Percentiles rank a stretch among this genome's conserved stretches.
These are phyloP conservation scores for Lentinula guzmanii DNA, from an alignment of 768 basidiomycete species.

Conservation along the genomic window DNA sequence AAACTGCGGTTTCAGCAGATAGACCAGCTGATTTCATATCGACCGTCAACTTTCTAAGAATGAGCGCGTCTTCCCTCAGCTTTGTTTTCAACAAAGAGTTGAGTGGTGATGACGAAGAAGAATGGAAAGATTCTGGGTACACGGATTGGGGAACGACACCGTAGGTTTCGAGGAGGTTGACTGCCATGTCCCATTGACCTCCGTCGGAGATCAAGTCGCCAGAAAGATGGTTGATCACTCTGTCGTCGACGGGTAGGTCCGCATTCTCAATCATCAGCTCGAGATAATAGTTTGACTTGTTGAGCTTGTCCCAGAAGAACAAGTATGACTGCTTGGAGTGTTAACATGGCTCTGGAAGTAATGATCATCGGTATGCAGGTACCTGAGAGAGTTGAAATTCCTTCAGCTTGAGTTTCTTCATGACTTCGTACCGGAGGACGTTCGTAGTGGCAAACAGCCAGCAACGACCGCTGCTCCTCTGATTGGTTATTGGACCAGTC, in stretches of 20 bases:
- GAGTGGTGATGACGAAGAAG: conserved; percentile 64
- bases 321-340: conserved; percentile 60
- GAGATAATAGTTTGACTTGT: conserved; percentile 90
- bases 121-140: conserved; percentile 83
- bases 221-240: conserved; percentile 74
- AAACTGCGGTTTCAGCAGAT: conserved; percentile 39
- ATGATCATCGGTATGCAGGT: conserved; percentile 10
- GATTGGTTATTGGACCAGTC: conserved; percentile 79
- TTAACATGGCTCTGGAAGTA: conserved; percentile 6
- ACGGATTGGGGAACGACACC: conserved; percentile 81
- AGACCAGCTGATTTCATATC: conserved; percentile 45
- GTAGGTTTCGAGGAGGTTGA: conserved; percentile 60
- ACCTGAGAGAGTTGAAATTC: conserved; percentile 93
- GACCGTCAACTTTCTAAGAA: conserved; percentile 59
- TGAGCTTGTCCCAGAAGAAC: conserved; percentile 96
- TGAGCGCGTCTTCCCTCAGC: conserved; percentile 85
- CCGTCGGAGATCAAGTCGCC: conserved; percentile 81
- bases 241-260: conserved; percentile 74
- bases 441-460: conserved; percentile 96
- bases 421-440: conserved; percentile 74
- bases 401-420: conserved; percentile 78
- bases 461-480: conserved; percentile 86
- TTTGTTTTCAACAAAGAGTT: conserved; percentile 83
- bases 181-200: conserved; percentile 91
- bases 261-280: conserved; percentile 82